phyloP scores from a whole-genome alignment of 306 rosid species.

The Cucumis melo region DNA sequence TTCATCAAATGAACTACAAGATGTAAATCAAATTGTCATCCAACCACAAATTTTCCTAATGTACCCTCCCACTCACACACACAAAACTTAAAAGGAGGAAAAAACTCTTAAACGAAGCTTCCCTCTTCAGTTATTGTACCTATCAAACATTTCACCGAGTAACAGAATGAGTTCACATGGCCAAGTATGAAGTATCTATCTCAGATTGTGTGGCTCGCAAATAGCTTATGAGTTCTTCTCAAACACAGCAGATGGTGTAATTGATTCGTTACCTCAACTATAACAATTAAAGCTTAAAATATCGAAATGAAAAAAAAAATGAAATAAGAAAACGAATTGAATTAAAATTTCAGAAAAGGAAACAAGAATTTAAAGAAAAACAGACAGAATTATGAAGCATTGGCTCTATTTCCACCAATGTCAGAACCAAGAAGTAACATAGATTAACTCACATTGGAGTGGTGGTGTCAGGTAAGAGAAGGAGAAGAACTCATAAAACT shows the following conservation, averaged over 20 bases:
- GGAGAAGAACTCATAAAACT: slow-evolving; percentile 85
- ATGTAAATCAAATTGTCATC: background rate
- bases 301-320: too few species aligned
- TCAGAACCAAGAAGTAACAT: background rate
- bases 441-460: slow-evolving; percentile 46
- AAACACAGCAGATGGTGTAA: background rate
- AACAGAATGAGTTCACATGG: background rate
- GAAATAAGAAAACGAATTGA: background rate
- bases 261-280: too few species aligned
- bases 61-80: background rate
- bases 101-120: too few species aligned
- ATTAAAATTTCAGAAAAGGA: background rate
- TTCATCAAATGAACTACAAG: background rate
- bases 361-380: background rate
- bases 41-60: background rate
- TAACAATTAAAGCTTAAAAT: too few species aligned
- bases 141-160: too few species aligned
- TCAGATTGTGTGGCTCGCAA: background rate
- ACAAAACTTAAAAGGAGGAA: background rate
- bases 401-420: background rate
- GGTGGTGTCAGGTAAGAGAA: slow-evolving; percentile 82
- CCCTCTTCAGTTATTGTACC: too few species aligned
- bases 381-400: background rate
- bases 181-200: background rate
- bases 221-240: background rate